A percentile compares a stretch with the other conserved stretches of the same genome.
Conservation (phyloP, 176 grass and related monocot genomes). For the Areca catechu region DNA sequence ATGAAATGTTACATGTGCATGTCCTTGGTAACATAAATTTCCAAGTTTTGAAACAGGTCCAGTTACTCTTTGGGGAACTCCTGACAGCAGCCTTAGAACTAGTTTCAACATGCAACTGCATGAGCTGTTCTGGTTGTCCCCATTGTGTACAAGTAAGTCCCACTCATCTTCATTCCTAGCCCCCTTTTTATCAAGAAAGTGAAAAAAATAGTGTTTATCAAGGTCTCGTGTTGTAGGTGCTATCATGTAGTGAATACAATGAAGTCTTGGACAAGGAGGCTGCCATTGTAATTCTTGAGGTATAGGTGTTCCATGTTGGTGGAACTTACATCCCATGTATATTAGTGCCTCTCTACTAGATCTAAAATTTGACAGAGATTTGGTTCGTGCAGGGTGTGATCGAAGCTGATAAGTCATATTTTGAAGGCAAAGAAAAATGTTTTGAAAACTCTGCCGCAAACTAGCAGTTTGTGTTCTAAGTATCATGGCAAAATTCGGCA, state of each 20-base stretch:
- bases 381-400: constrained; percentile 34
- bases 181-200: neutral
- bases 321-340: neutral
- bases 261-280: constrained; percentile 73
- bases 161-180: neutral
- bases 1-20: too few relatives aligned
- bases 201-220: neutral
- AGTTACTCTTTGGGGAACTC: constrained; percentile 56
- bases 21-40: too few relatives aligned
- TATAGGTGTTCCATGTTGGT: neutral
- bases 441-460: too few relatives aligned
- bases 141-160: constrained; percentile 59
- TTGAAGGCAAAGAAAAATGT: constrained; percentile 15
- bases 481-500: too few relatives aligned
- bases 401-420: constrained; percentile 45
- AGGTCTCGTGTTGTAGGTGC: constrained; percentile 19
- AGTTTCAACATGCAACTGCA: constrained; percentile 54
- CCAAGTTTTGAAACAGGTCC: constrained; percentile 30
- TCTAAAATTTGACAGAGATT: neutral
- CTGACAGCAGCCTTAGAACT: constrained; percentile 58
- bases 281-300: constrained; percentile 60
- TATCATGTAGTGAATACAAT: constrained; percentile 83
- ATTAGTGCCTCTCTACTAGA: neutral
- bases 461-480: too few relatives aligned
- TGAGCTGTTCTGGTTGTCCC: constrained; percentile 48